Evolutionary conservation across 805 yeast genomes (phyloP).

Genomic region (Suhomyces xylopsoci): DNA sequence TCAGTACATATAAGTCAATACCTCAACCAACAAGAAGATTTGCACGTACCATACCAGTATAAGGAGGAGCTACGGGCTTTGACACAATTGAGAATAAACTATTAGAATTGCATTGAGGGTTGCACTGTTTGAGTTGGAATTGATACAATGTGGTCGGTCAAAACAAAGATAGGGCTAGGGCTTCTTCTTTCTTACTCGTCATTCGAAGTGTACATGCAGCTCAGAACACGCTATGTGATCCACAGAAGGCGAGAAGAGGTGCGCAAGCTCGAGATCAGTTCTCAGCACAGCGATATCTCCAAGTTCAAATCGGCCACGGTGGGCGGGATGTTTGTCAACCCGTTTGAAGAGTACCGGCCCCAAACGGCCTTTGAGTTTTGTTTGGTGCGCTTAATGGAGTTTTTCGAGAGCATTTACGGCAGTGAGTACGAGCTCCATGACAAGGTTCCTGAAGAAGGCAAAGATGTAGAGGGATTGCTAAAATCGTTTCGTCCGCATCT

Average conservation of each 20-base stretch:
- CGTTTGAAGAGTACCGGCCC: conserved; percentile 84
- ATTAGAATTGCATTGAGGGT: too few species aligned
- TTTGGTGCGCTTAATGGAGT: conserved; percentile 65
- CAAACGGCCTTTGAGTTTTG: conserved; percentile 88
- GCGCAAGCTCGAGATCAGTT: conserved; percentile 1
- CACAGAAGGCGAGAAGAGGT: conserved; percentile 35
- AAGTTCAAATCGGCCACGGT: conserved; percentile 42
- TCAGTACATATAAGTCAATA: too few species aligned
- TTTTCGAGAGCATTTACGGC: conserved; percentile 54
- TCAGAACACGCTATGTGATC: conserved; percentile 54
- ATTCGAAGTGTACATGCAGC: conserved; percentile 60
- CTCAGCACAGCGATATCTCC: conserved; percentile 7
- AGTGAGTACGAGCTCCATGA: conserved; percentile 35
- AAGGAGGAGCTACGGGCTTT: too few species aligned
- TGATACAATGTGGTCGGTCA: conserved; percentile 11
- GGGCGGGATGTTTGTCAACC: conserved; percentile 83
- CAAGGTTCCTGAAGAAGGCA: conserved; percentile 42
- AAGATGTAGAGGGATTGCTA: conserved; percentile 52
- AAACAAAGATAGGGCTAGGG: conserved; percentile 41
- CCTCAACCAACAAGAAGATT: too few species aligned
- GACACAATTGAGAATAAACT: too few species aligned
- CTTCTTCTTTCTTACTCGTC: conserved; percentile 56
- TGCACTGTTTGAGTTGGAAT: too few species aligned
- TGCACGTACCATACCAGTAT: too few species aligned
- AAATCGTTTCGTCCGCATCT: conserved; percentile 60